phyloP scores from a whole-genome alignment of 2,329 filamentous ascomycete genomes.

The Diaporthe vaccinii region DNA sequence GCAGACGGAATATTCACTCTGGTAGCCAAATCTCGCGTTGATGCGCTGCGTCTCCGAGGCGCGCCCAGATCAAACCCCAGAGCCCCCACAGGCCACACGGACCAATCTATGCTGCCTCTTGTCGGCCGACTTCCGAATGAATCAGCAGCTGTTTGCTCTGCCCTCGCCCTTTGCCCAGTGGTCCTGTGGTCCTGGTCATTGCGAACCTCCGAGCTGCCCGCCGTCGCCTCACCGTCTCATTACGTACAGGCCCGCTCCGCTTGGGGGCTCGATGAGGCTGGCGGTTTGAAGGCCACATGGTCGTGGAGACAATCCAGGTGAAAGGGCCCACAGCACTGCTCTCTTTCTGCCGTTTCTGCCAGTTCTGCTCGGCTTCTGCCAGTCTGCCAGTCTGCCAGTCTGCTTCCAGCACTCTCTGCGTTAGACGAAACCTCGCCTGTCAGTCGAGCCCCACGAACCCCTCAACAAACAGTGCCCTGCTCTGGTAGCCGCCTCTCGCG shows the following conservation, averaged over 20 bases:
- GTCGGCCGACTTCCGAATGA: constrained; percentile 37
- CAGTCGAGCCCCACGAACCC: constrained; percentile 17
- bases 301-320: constrained; percentile 6
- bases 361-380: not conserved
- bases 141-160: not conserved
- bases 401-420: not conserved
- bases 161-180: not conserved
- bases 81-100: constrained; percentile 18
- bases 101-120: constrained; percentile 11
- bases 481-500: constrained; percentile 25
- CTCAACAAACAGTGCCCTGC: constrained; percentile 2
- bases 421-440: constrained; percentile 27
- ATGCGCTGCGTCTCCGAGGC: constrained; percentile 2
- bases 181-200: not conserved
- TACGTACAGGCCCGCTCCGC: constrained; percentile 39
- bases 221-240: constrained; percentile 23
- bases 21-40: not conserved
- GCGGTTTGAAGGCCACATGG: constrained; percentile 22
- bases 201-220: constrained; percentile 31
- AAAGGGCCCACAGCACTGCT: not conserved
- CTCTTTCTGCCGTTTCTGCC: not conserved
- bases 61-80: constrained; percentile 28
- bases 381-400: not conserved
- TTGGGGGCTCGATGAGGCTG: constrained; percentile 26
- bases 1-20: not conserved